Base-by-base conservation (phyloP, 2,329 filamentous ascomycete species). In the Cladosporium sp. region DNA sequence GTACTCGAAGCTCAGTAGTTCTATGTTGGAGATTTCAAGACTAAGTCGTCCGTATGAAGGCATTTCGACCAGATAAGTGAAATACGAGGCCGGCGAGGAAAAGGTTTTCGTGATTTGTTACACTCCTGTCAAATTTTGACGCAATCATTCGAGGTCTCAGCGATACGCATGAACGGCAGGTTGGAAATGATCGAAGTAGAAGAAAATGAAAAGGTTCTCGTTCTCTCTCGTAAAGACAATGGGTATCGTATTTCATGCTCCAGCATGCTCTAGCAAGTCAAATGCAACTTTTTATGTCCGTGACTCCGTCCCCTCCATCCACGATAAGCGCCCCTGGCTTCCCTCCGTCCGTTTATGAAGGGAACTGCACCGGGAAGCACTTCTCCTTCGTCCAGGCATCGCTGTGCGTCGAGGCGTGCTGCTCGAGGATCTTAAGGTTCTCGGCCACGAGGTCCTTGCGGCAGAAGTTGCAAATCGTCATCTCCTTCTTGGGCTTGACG, bases 311-410 rank as follows among this genome's bases (percentile, higher is more conserved):
- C 13, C 35, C 35, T 14, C 9, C 33, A 35, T 35, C 33, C n/a
- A 4, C n/a, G 4, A 10, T 9, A 4, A n/a, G 4, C 33, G 33
- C n/a, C 33, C n/a, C 9, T 38, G 8, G 16, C 35, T 38, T 14
- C n/a, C 4, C 11, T 38, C 35, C 13, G 2, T 9, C 16, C 16
- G 13, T 7, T 14, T 14, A 38, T 14, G 35, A 44, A 11, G 43
- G 45, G 56, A 76, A 77, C 46, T 77, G 75, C 48, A 75, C 76
- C 2, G 78, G 78, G 73, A 75, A 81, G 70, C 78, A 81, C 71
- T 80, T 80, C 70, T 80, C 77, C 71, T 79, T 80, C 0, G 77
- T 67, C 78, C 77, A 80, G 56, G 74, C 74, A 22, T 72, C 66
- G 56, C 74, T 70, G 60, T 81, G 78, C 4, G 76, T 80, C 48